Percentiles rank a stretch among this genome's conserved stretches.
Conservation (phyloP, 2,329 filamentous ascomycete species). For the Aureobasidium leucospermi region DNA sequence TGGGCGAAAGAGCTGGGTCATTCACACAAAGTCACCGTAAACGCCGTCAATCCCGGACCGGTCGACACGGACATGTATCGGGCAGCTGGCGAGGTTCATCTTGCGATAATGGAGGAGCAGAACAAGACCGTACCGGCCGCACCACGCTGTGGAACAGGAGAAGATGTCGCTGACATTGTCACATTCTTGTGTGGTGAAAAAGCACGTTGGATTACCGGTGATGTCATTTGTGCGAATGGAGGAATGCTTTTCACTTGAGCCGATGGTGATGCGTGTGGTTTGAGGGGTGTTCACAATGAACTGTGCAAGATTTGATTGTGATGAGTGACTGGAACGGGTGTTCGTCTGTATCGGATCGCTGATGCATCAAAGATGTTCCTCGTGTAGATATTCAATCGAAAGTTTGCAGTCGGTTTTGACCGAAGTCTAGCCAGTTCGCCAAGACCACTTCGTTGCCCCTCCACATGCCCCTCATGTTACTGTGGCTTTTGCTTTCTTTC, state of each 20-base stretch:
- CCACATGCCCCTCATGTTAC: too few relatives aligned
- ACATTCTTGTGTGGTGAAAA: constrained; percentile 10
- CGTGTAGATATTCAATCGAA: too few relatives aligned
- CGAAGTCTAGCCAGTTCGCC: too few relatives aligned
- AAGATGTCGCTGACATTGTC: constrained; percentile 13
- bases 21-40: constrained; percentile 15
- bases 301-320: too few relatives aligned
- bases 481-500: too few relatives aligned
- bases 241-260: constrained; percentile 12
- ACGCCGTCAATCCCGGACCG: constrained; percentile 16
- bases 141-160: not conserved
- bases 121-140: constrained; percentile 8
- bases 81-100: constrained; percentile 17
- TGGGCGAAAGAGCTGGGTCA: constrained; percentile 17
- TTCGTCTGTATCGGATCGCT: too few relatives aligned
- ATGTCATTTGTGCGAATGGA: constrained; percentile 12
- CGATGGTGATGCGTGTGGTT: too few relatives aligned
- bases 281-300: too few relatives aligned
- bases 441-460: too few relatives aligned
- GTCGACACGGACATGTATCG: constrained; percentile 17
- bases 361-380: too few relatives aligned
- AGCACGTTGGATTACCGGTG: constrained; percentile 8
- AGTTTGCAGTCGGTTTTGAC: too few relatives aligned
- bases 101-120: constrained; percentile 6
- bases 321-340: too few relatives aligned